These are phyloP conservation scores for Solanum arcanum DNA, from an alignment of 257 asterid genomes.

Conservation along the genomic window DNA sequence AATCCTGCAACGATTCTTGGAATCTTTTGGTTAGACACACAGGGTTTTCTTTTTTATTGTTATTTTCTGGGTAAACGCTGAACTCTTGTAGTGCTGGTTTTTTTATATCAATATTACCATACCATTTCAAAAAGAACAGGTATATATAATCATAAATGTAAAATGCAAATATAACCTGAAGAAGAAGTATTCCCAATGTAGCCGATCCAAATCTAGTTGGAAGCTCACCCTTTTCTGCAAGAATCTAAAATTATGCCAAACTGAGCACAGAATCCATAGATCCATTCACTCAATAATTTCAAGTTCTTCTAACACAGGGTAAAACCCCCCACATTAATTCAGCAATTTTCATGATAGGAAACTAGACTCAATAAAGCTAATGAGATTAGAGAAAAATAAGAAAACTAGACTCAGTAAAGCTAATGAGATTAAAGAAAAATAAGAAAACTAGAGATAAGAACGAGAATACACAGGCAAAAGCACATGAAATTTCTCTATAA, in stretches of 20 bases:
- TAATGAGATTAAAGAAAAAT: not conserved
- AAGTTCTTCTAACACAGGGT: not conserved
- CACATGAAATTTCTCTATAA: not conserved
- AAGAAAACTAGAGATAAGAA: not conserved
- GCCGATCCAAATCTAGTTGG: slow-evolving; percentile 98
- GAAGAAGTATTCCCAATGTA: slow-evolving; percentile 85
- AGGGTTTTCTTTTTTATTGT: not conserved
- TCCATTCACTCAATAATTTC: not conserved
- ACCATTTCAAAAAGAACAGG: not conserved
- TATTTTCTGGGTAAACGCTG: not conserved
- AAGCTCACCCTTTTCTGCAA: slow-evolving; percentile 98
- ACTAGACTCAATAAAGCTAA: not conserved
- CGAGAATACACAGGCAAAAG: not conserved
- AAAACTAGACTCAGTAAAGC: not conserved
- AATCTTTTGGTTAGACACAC: not conserved
- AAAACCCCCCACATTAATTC: not conserved
- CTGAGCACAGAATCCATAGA: slow-evolving; percentile 19
- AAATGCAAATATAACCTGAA: slow-evolving; percentile 51
- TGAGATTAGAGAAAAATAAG: not conserved
- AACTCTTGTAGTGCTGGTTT: not conserved
- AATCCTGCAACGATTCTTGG: not conserved
- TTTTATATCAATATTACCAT: not conserved
- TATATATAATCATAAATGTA: not conserved
- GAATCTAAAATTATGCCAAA: slow-evolving; percentile 52
- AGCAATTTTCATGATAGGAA: not conserved